Percentiles rank a stretch among this genome's conserved stretches.
phyloP scores from a whole-genome alignment of 352 stramenopile genomes.

The Pythium apleroticum region DNA sequence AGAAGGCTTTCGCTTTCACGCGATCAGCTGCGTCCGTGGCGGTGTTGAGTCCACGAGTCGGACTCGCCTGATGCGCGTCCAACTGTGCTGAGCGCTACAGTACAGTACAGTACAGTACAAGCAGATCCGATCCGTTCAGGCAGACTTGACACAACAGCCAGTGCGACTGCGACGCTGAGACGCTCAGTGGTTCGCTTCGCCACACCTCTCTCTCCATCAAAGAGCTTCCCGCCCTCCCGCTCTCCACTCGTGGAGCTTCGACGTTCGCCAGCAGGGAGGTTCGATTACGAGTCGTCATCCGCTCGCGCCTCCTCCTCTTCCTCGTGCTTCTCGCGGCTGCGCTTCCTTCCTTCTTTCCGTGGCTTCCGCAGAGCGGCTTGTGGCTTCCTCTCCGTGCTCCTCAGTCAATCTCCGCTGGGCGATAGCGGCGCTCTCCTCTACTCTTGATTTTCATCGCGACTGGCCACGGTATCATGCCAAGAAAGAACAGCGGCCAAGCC shows the following conservation, averaged over 20 bases:
- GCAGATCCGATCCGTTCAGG: neutral
- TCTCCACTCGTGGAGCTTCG: neutral
- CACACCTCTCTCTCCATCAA: neutral
- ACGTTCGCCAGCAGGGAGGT: neutral
- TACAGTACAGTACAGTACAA: neutral
- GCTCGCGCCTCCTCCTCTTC: no score
- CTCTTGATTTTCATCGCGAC: neutral
- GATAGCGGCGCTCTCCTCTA: no score
- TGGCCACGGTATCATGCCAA: neutral
- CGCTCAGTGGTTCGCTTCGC: no score
- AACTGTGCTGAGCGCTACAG: no score
- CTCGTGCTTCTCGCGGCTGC: neutral
- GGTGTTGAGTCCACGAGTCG: no score
- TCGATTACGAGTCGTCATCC: neutral
- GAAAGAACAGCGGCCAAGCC: neutral
- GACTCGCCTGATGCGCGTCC: no score
- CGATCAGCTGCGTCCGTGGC: no score
- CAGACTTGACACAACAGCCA: conserved; percentile 3
- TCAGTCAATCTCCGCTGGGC: no score
- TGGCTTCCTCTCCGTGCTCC: no score
- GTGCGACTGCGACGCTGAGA: neutral
- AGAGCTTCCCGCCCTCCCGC: neutral
- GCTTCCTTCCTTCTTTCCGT: neutral
- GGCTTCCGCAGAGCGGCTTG: neutral
- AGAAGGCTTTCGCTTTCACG: neutral